These are phyloP conservation scores for Vachellia collinsii DNA, from an alignment of 306 rosid genomes.

Conservation along the genomic window DNA sequence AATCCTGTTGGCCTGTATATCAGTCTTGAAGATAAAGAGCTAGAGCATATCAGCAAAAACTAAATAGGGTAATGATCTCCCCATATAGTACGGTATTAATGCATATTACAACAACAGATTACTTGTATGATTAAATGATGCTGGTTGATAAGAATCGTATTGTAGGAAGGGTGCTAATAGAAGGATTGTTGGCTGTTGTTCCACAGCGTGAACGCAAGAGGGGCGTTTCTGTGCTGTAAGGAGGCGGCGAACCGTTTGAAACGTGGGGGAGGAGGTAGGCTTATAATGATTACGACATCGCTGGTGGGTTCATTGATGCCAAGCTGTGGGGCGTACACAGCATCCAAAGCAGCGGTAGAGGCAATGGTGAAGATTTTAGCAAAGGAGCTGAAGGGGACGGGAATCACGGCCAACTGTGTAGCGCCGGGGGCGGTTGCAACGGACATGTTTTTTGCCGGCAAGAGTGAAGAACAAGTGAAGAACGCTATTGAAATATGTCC, in stretches of 20 bases:
- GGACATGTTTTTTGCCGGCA: conserved; percentile 46
- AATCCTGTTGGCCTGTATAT: neutral
- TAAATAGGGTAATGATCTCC: neutral
- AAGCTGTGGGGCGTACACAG: conserved; percentile 41
- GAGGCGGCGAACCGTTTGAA: conserved; percentile 58
- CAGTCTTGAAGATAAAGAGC: neutral
- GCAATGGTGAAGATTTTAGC: conserved; percentile 52
- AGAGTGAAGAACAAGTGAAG: conserved; percentile 45
- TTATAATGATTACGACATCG: conserved; percentile 51
- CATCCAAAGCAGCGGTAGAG: conserved; percentile 67
- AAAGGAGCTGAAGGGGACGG: conserved; percentile 54
- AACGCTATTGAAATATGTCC: conserved; percentile 40
- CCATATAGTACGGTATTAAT: neutral
- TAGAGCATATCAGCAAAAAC: too few species aligned
- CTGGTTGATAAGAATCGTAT: neutral
- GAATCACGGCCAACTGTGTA: conserved; percentile 56
- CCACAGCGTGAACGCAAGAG: conserved; percentile 47
- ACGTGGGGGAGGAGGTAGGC: conserved; percentile 61
- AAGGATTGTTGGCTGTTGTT: neutral
- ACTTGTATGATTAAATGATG: neutral
- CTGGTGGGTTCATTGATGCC: conserved; percentile 42
- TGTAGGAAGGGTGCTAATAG: neutral
- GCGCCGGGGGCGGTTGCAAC: conserved; percentile 60
- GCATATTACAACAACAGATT: neutral
- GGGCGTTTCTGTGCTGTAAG: conserved; percentile 53